phyloP scores from a whole-genome alignment of 192 early-diverging fungal genomes.

The Gonapodya prolifera region DNA sequence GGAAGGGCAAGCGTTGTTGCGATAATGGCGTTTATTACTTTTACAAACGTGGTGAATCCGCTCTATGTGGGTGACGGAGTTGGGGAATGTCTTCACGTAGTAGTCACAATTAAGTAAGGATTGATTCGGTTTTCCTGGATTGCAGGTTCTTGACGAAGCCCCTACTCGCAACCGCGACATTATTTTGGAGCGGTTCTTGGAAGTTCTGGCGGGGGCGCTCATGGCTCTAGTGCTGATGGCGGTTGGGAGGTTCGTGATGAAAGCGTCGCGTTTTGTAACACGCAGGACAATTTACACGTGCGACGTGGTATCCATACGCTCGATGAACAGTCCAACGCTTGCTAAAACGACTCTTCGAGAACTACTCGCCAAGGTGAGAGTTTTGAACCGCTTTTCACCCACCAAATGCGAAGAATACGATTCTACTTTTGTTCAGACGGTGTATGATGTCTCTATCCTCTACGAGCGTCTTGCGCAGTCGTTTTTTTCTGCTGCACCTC shows the following conservation, averaged over 20 bases:
- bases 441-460: background rate
- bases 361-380: background rate
- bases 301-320: no score
- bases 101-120: no score
- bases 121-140: no score
- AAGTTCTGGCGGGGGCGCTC: background rate
- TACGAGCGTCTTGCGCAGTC: background rate
- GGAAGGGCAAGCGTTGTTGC: background rate
- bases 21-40: background rate
- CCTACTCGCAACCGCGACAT: background rate
- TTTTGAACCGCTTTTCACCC: no score
- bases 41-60: background rate
- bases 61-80: background rate
- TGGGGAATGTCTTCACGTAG: no score
- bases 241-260: no score
- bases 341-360: background rate
- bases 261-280: no score
- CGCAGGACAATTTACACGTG: no score
- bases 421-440: background rate
- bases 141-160: background rate
- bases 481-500: background rate
- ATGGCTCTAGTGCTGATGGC: background rate
- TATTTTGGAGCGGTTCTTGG: background rate
- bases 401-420: no score
- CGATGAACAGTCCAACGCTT: background rate